A percentile compares a stretch with the other conserved stretches of the same genome.
Conservation (phyloP, 352 stramenopile genomes). For the Phytopythium aichiense region DNA sequence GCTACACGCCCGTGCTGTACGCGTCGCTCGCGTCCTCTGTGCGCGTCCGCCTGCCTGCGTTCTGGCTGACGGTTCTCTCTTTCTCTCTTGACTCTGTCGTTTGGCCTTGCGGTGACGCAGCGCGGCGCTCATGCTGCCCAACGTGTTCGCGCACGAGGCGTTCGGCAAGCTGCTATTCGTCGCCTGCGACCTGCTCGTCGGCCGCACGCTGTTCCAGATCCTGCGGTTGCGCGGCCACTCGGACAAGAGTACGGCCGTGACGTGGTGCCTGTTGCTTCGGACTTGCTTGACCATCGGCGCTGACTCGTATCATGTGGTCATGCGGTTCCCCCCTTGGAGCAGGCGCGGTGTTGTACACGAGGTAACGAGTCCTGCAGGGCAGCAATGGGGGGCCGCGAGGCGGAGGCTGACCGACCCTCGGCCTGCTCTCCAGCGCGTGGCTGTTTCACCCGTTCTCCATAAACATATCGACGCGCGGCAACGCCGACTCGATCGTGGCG, state of each 20-base stretch:
- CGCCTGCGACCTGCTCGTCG: constrained; percentile 91
- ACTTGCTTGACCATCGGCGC: not conserved
- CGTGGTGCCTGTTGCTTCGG: not conserved
- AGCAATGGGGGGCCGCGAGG: not conserved
- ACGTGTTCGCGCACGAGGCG: constrained; percentile 65
- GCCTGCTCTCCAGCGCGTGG: constrained; percentile 71
- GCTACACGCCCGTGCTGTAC: constrained; percentile 97
- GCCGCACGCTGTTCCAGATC: constrained; percentile 87
- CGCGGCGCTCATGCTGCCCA: constrained; percentile 69
- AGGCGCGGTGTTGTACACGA: constrained; percentile 64
- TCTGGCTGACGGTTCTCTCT: constrained; percentile 1
- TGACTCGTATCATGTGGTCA: not conserved
- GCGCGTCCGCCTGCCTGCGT: not conserved
- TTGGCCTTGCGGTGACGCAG: constrained; percentile 17
- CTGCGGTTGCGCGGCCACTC: constrained; percentile 61
- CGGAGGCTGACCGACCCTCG: not conserved
- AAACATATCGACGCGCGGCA: constrained; percentile 99
- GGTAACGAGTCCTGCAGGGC: constrained; percentile 15
- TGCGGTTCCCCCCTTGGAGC: not conserved
- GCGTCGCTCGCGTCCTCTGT: not conserved
- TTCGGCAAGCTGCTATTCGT: constrained; percentile 97
- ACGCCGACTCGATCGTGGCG: constrained; percentile 94
- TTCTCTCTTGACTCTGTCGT: not conserved
- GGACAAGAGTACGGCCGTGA: constrained; percentile 28
- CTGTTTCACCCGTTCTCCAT: constrained; percentile 98